Evolutionary conservation across 441 rosid genomes (phyloP), one percentile per base, ranked within the genome.

Genomic region (Melastoma candidum): DNA sequence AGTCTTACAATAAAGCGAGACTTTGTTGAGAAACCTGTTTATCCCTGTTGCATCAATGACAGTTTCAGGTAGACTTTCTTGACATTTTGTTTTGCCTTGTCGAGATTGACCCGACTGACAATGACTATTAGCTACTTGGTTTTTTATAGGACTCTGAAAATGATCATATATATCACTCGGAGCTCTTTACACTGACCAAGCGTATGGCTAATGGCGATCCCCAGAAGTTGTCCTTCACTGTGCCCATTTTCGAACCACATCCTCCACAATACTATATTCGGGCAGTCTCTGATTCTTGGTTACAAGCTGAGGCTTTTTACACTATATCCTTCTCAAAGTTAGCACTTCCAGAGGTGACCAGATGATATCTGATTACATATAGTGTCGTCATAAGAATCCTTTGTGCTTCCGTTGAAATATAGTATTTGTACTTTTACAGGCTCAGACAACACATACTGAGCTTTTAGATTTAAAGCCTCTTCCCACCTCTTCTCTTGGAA

Each of bases 221-320:
- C 36, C 97, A 85, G 72, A 87, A 79, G 77, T 96, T 94, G 61
- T 77, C 92, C 60, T 94, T 90, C 65, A 87, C 95, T 6, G 94
- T 94, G 60, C 99, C 99, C n/a, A 90, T 94, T 68, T 94, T 94
- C 70, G 99, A 90, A 74, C 99, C 99, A 48, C 99, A 94, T 67
- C 99, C 99, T 36, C 96, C 97, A 1, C 99, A 94, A 65, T 94
- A 90, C 74, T 94, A 80, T 70, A 85, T 94, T 70, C 94, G 79
- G 69, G 99, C 97, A 58, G 86, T 94, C 49, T 94, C 99, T 66
- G 99, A 94, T 83, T 83, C 99, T 55, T 94, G 99, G 99, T 74
- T 94, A 84, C 87, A 82, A 46, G 81, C 99, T 29, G 99, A 94
- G 75, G 78, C 97, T 67, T 80, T 87, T 73, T 87, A 79, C 79